Evolutionary conservation across 73 alveolate genomes (phyloP).

Genomic region (Symbiodinium natans): DNA sequence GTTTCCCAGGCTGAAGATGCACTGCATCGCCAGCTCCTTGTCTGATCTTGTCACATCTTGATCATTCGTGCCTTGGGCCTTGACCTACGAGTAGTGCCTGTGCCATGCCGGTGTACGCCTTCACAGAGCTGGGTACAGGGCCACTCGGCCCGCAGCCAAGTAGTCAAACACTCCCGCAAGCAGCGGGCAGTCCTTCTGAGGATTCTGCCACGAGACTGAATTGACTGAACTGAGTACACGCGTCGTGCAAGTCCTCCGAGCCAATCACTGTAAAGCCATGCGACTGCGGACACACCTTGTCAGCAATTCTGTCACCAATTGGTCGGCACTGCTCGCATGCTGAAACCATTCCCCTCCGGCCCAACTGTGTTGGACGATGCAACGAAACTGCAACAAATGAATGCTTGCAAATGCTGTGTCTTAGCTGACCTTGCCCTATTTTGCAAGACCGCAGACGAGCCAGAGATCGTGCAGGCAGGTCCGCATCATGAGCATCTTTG

Average conservation of each 20-base stretch:
- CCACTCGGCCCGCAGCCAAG: conserved; percentile 88
- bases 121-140: background rate
- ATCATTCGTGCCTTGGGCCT: background rate
- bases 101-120: too few species aligned
- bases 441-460: too few species aligned
- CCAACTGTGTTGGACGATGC: background rate
- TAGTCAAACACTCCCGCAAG: conserved; percentile 68
- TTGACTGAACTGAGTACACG: background rate
- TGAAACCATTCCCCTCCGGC: too few species aligned
- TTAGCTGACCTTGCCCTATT: too few species aligned
- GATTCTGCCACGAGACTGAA: too few species aligned
- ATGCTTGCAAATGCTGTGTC: too few species aligned
- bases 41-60: background rate
- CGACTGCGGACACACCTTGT: background rate
- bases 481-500: too few species aligned
- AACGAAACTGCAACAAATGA: too few species aligned
- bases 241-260: background rate
- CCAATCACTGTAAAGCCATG: background rate
- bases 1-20: conserved; percentile 75
- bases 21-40: conserved; percentile 86
- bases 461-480: too few species aligned
- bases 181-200: conserved; percentile 67
- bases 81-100: too few species aligned
- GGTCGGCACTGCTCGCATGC: too few species aligned
- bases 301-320: background rate